Evolutionary conservation across 1,284 basidiomycete species (phyloP).

Genomic region (Flammula alnicola): DNA sequence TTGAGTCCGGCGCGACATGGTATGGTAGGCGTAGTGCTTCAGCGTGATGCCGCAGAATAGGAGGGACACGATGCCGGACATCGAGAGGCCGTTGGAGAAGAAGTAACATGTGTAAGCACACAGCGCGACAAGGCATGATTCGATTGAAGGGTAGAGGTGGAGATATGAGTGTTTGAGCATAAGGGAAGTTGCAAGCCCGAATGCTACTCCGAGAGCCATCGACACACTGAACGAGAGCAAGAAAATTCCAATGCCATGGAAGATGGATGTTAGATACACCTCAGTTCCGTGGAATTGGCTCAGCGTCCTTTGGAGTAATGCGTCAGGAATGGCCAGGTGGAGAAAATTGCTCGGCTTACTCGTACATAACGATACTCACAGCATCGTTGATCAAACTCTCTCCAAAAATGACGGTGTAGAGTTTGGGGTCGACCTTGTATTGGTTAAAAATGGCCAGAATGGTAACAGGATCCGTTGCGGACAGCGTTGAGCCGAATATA

Average conservation of each 20-base stretch:
- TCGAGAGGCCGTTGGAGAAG: constrained; percentile 92
- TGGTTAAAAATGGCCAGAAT: constrained; percentile 99
- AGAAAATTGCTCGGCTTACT: constrained; percentile 66
- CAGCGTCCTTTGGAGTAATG: constrained; percentile 66
- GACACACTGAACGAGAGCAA: constrained; percentile 93
- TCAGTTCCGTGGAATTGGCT: constrained; percentile 92
- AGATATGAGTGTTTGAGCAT: constrained; percentile 96
- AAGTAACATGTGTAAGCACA: constrained; percentile 99
- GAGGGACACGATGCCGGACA: constrained; percentile 98
- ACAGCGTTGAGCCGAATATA: constrained; percentile 95
- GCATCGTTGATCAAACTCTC: constrained; percentile 98
- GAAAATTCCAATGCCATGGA: constrained; percentile 97
- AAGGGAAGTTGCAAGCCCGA: constrained; percentile 90
- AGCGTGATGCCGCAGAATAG: constrained; percentile 99
- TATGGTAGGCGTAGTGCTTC: constrained; percentile 99
- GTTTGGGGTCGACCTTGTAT: constrained; percentile 97
- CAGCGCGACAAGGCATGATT: constrained; percentile 93
- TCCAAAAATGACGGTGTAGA: constrained; percentile 98
- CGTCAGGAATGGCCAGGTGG: not conserved
- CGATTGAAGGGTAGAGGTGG: constrained; percentile 86
- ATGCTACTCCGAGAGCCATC: constrained; percentile 91
- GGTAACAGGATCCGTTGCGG: constrained; percentile 97
- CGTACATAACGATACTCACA: constrained; percentile 99
- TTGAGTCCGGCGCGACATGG: constrained; percentile 96
- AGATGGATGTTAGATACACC: constrained; percentile 87